A percentile compares a stretch with the other conserved stretches of the same genome.
Evolutionary conservation across 1,139 yeast genomes (phyloP).

Genomic region (Pichia kudriavzevii): DNA sequence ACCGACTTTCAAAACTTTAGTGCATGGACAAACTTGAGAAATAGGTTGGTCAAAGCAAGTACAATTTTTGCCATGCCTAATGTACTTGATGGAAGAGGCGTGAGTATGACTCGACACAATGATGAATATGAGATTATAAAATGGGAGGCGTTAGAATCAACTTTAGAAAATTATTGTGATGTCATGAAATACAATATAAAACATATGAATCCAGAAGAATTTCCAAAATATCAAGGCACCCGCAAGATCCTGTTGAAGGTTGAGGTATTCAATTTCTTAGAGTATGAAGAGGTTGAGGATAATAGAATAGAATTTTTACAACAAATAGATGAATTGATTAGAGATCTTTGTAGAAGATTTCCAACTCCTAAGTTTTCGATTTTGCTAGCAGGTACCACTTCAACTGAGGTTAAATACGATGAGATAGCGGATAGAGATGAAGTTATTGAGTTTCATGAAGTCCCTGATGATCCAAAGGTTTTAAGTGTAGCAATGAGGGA

Average conservation of each 20-base stretch:
- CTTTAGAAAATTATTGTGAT: slow-evolving; percentile 40
- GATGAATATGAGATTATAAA: slow-evolving; percentile 32
- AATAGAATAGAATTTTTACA: slow-evolving; percentile 28
- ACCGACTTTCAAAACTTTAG: slow-evolving; percentile 47
- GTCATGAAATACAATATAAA: slow-evolving; percentile 37
- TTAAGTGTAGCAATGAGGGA: slow-evolving; percentile 13
- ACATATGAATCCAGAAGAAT: slow-evolving; percentile 38
- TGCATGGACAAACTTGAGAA: slow-evolving; percentile 47
- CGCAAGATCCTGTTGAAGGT: slow-evolving; percentile 53
- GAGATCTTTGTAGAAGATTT: slow-evolving; percentile 46
- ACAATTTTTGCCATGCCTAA: slow-evolving; percentile 58
- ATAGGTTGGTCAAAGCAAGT: slow-evolving; percentile 51
- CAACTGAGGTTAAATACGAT: slow-evolving; percentile 15
- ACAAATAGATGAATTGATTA: slow-evolving; percentile 44
- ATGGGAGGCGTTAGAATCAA: slow-evolving; percentile 38
- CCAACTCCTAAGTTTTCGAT: slow-evolving; percentile 62
- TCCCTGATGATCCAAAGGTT: slow-evolving; percentile 30
- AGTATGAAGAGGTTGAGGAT: slow-evolving; percentile 21
- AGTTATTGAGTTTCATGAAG: slow-evolving; percentile 23
- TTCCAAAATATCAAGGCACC: slow-evolving; percentile 49
- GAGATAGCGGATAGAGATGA: slow-evolving; percentile 9
- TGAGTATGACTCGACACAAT: slow-evolving; percentile 2
- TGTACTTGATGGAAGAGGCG: slow-evolving; percentile 22
- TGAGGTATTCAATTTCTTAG: slow-evolving; percentile 29
- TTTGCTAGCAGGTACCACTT: slow-evolving; percentile 37